Evolutionary conservation across 192 early-diverging fungal genomes (phyloP), one percentile per base, ranked within the genome.

Genomic region (Pilobolus umbonatus): DNA sequence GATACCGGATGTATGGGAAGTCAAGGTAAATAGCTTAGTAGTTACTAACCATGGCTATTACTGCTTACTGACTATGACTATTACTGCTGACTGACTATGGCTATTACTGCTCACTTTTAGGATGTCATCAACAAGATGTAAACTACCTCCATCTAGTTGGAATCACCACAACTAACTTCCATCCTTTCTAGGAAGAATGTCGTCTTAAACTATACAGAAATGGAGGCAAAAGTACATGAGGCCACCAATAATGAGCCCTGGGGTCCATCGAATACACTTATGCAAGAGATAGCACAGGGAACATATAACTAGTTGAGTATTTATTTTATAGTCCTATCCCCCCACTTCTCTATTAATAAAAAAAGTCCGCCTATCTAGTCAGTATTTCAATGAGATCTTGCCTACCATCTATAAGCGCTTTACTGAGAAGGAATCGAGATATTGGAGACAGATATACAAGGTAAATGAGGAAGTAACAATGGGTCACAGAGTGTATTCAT

Each of bases 371-470:
- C 22, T 31, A 46, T 25, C 6, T 68, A 94, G 91, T 57, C 85
- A 89, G 78, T 76, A 89, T 61, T 95, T 96, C 66, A 89, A 91
- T 59, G 96, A 98, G 65, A 93, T 97, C 58, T 95, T 98, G 93
- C 80, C 93, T 1, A 89, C 88, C 28, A 86, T 97, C 45, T 97
- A 93, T 69, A 80, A 87, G 57, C 82, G 87, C 19, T 84, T 96
- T 62, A 82, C 88, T 44, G 94, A 98, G 62, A 88, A 87, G 40
- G 81, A 88, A 53, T 81, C 88, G 0, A 68, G 80, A 17, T 86
- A 89, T 63, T 98, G 96, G 96, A 75, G 94, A 57, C 89, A 93
- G 63, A 87, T 89, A n/a, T 98, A 98, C 80, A 98, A 98, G 80
- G 87, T 88, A 57, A 17, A 12, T 31, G 17, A 31, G 6, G 31